Evolutionary conservation across 306 rosid genomes (phyloP), one percentile per base, ranked within the genome.

Genomic region (Canavalia gladiata): DNA sequence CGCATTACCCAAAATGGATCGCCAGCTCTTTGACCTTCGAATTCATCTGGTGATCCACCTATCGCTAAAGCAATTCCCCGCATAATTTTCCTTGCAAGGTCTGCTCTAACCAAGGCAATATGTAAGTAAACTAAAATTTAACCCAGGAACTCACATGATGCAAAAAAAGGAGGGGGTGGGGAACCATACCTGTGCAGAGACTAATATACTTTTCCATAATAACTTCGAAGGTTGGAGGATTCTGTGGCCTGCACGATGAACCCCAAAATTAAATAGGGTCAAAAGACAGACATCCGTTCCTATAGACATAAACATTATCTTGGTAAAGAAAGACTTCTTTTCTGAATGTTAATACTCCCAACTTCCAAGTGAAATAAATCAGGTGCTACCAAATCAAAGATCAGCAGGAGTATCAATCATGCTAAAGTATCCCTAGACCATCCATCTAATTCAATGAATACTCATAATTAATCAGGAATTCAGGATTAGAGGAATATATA

Each of bases 21-120:
- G 67, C 98, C 98, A 39, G 98, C 99, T 87, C 94, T 91, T 6
- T 87, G 84, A 50, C 96, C 99, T 86, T 95, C 99, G 77, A 95
- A 93, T 84, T 93, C 99, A 76, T 90, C 83, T 5, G 96, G 91
- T 6, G 97, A 88, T 76, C 97, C 98, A 9, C 94, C 93, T 87
- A 93, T 76, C 70, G 93, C 99, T 71, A 93, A 83, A 72, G 96
- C 97, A 42, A 95, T 91, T 78, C 98, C 99, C 3, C 93, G 91
- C 97, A 95, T 82, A 33, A 93, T 93, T 74, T 86, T 93, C 80
- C 86, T 90, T 35, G 98, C 93, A 78, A 95, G 97, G 39, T 87
- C 98, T 93, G 92, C 12, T 50, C 75, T 43, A 34, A 87, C 71
- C 58, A 55, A 76, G 82, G 52, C 83, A 74, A 33, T 46, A 35